phyloP scores from a whole-genome alignment of 202 grass and related monocot species.

The Panicum virgatum region DNA sequence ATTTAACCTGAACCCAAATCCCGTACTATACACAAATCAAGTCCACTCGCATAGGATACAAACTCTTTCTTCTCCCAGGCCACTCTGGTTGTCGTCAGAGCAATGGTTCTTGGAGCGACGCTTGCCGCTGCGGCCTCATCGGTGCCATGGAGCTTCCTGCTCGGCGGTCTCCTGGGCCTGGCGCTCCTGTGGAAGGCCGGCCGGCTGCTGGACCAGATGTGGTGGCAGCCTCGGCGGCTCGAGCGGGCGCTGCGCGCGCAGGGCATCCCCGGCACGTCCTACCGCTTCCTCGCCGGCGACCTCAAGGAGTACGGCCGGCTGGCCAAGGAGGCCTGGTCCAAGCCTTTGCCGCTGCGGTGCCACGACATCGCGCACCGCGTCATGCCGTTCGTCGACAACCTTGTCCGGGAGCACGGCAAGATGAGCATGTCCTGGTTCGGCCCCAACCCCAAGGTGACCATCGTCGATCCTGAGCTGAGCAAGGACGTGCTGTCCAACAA shows the following conservation, averaged over 20 bases:
- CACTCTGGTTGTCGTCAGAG: not conserved
- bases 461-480: constrained; percentile 41
- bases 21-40: not conserved
- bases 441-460: constrained; percentile 53
- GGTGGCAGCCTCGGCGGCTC: constrained; percentile 57
- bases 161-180: constrained; percentile 17
- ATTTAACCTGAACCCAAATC: constrained; percentile 13
- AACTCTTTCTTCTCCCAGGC: not conserved
- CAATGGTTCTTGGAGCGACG: not conserved
- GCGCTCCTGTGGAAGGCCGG: constrained; percentile 35
- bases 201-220: constrained; percentile 35
- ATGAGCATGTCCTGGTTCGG: constrained; percentile 60
- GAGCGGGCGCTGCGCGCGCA: constrained; percentile 51
- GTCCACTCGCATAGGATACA: not conserved
- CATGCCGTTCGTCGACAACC: constrained; percentile 38
- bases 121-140: not conserved
- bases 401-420: constrained; percentile 42
- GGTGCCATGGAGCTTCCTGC: constrained; percentile 41
- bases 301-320: constrained; percentile 41
- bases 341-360: constrained; percentile 56
- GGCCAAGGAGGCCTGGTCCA: constrained; percentile 43
- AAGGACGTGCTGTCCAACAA: constrained; percentile 30
- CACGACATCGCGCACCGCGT: constrained; percentile 62
- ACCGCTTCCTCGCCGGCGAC: constrained; percentile 56
- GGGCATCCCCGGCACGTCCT: constrained; percentile 61